phyloP scores from a whole-genome alignment of 2,329 filamentous ascomycete species.

The Claviceps capensis region DNA sequence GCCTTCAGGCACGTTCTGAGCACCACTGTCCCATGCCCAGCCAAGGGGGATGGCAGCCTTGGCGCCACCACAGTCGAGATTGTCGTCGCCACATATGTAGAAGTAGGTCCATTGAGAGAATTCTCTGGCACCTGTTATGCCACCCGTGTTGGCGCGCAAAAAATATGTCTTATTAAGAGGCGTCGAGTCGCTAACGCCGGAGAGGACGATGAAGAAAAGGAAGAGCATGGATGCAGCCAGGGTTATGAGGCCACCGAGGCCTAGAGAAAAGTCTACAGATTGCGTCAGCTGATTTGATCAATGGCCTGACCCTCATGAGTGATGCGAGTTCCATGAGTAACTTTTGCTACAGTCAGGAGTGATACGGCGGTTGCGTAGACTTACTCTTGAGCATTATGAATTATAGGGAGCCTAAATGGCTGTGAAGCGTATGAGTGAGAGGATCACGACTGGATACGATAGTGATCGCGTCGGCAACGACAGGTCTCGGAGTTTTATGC shows the following conservation, averaged over 20 bases:
- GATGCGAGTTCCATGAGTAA: not conserved
- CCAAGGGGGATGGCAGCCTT: constrained; percentile 55
- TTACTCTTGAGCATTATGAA: constrained; percentile 9
- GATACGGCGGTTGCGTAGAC: not conserved
- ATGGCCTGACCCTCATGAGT: not conserved
- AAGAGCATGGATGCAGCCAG: constrained; percentile 37
- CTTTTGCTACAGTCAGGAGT: too few relatives aligned
- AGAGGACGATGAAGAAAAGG: constrained; percentile 46
- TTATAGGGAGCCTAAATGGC: not conserved
- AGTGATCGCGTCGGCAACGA: too few relatives aligned
- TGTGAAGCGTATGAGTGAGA: not conserved
- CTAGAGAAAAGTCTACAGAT: constrained; percentile 24
- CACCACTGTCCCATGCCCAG: constrained; percentile 48
- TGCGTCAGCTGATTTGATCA: not conserved
- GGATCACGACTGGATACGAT: not conserved
- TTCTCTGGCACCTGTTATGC: constrained; percentile 53
- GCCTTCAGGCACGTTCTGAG: constrained; percentile 27
- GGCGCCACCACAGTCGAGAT: constrained; percentile 49
- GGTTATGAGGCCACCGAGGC: constrained; percentile 32
- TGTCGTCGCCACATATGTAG: constrained; percentile 57
- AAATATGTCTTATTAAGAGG: constrained; percentile 71
- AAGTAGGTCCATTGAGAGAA: constrained; percentile 83
- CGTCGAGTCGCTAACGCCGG: constrained; percentile 32
- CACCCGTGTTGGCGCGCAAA: constrained; percentile 62
- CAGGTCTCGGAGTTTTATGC: too few relatives aligned